Evolutionary conservation across 1,284 basidiomycete genomes (phyloP).

Genomic region (Laetiporus sulphureus): DNA sequence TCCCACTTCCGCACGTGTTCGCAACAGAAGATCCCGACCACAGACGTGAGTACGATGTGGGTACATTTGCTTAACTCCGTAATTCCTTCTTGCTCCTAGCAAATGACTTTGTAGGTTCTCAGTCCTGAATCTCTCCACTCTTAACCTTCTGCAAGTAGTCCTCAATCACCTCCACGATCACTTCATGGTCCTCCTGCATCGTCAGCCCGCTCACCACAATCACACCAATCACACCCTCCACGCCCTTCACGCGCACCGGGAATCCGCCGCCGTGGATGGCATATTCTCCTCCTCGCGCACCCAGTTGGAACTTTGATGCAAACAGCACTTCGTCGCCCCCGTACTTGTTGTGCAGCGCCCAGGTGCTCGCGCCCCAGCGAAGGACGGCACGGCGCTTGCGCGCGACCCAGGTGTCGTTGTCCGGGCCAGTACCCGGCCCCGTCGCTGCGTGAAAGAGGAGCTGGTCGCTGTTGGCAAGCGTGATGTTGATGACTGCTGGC

Average conservation of each 20-base stretch:
- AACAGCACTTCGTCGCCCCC: conserved; percentile 16
- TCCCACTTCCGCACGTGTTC: too few relatives aligned
- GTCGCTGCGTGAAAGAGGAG: conserved; percentile 27
- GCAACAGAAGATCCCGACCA: too few relatives aligned
- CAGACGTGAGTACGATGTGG: too few relatives aligned
- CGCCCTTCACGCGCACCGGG: conserved; percentile 26
- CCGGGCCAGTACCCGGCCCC: conserved; percentile 24
- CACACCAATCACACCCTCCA: conserved; percentile 29
- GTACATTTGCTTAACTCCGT: too few relatives aligned
- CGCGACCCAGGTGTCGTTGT: conserved; percentile 30
- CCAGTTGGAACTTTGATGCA: conserved; percentile 20
- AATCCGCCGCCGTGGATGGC: conserved; percentile 30
- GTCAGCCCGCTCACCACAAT: conserved; percentile 29
- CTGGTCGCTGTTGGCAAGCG: conserved; percentile 24
- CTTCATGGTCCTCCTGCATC: conserved; percentile 27
- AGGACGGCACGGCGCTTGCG: conserved; percentile 30
- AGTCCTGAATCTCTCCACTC: conserved; percentile 8
- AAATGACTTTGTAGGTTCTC: background rate
- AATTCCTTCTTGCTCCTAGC: too few relatives aligned
- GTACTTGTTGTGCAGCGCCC: conserved; percentile 21
- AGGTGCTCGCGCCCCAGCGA: conserved; percentile 25
- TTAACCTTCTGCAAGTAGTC: conserved; percentile 22
- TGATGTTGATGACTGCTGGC: conserved; percentile 22
- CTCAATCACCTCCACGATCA: conserved; percentile 27
- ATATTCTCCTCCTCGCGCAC: conserved; percentile 22